Conservation (phyloP, 1,284 basidiomycete species). For the Marasmius fiardii region DNA sequence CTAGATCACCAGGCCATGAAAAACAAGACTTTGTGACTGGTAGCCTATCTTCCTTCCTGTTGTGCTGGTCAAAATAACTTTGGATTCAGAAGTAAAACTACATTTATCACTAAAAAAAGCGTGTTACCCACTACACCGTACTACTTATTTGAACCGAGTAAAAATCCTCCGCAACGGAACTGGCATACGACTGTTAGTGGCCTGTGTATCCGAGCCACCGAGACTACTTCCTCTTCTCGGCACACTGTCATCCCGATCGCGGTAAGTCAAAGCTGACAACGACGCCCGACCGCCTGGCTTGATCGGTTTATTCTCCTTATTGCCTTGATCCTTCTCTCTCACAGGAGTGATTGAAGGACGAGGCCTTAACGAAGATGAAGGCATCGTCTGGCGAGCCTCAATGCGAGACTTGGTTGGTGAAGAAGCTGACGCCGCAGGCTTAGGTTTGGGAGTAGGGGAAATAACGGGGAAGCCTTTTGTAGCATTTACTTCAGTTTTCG, state of each 20-base stretch:
- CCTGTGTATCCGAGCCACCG: conserved; percentile 7
- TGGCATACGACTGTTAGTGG: conserved; percentile 37
- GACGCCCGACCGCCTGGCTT: conserved; percentile 12
- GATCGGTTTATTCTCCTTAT: conserved; percentile 15
- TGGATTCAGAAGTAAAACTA: too few species aligned
- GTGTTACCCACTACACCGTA: neutral
- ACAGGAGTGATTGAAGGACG: neutral
- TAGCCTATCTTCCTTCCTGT: too few species aligned
- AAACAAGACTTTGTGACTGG: too few species aligned
- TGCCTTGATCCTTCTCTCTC: conserved; percentile 13
- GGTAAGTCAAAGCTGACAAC: conserved; percentile 12
- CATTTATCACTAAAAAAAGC: neutral
- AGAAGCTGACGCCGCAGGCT: neutral
- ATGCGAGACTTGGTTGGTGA: neutral
- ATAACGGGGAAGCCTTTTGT: neutral
- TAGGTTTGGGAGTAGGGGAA: neutral
- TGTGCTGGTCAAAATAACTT: too few species aligned
- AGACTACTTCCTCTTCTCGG: conserved; percentile 20
- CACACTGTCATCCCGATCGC: conserved; percentile 13
- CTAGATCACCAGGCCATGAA: conserved; percentile 48
- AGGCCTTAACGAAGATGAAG: neutral
- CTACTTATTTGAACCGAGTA: conserved; percentile 42
- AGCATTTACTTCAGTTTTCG: neutral
- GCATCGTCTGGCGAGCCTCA: neutral
- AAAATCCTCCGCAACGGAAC: conserved; percentile 45